These are phyloP conservation scores for Pyropia haitanensis DNA, from an alignment of 23 red algal genomes.

Conservation along the genomic window DNA sequence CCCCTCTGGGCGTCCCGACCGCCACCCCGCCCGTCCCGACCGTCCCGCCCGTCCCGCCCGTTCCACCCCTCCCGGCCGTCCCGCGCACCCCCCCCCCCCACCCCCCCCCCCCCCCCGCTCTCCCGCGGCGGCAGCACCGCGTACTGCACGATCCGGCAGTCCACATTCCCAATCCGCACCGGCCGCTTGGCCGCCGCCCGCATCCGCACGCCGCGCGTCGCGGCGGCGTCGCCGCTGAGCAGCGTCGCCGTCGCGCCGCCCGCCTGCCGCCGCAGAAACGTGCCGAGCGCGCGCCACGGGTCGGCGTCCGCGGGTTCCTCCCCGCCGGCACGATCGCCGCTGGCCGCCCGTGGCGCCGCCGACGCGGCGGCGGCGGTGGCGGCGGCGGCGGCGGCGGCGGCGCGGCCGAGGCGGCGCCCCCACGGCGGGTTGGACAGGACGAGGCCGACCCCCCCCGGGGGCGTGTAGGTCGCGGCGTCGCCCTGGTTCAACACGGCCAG, in stretches of 20 bases:
- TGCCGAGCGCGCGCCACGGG: conserved; percentile 20
- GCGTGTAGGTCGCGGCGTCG: background rate
- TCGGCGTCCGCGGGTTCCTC: conserved; percentile 3
- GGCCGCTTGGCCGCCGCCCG: conserved; percentile 1
- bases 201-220: conserved; percentile 14
- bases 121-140: conserved; percentile 19
- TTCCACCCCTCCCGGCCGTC: background rate
- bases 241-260: conserved; percentile 8
- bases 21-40: background rate
- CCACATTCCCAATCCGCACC: conserved; percentile 35
- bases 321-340: too few relatives aligned
- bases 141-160: conserved; percentile 27
- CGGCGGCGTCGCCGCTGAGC: conserved; percentile 7
- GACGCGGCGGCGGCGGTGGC: too few relatives aligned
- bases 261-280: conserved; percentile 22
- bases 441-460: too few relatives aligned
- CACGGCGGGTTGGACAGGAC: too few relatives aligned
- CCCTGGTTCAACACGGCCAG: conserved; percentile 1
- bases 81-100: background rate
- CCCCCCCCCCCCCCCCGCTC: background rate
- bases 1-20: background rate
- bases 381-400: too few relatives aligned
- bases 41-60: background rate
- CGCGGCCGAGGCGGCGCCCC: too few relatives aligned
- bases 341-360: too few relatives aligned